Evolutionary conservation across 108 stramenopile genomes (phyloP), one percentile per base, ranked within the genome.

Genomic region (Skeletonema potamos): DNA sequence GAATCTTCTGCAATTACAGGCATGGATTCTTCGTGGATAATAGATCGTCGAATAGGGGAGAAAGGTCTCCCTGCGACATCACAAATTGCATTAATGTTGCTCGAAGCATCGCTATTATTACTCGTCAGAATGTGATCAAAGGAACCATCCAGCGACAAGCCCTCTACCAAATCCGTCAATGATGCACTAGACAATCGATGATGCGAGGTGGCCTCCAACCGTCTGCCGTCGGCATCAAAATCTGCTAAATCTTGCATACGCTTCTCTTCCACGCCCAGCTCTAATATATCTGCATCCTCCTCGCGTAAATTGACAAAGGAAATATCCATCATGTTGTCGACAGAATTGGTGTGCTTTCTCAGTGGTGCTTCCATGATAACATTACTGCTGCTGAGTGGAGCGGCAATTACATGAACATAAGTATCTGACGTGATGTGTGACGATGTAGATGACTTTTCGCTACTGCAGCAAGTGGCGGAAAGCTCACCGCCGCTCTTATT

Each of bases 221-320:
- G 46, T 22, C 64, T 30, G 1, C 76, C 76, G 32, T 77, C 63
- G 20, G 60, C 58, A 46, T 77, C 76, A 57, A 77, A 77, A 54
- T 77, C 76, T 18, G 55, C 66, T 8, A 77, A 28, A 44, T 65
- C 76, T 6, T 36, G 56, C 2, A 34, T 41, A 17, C 69, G 46
- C 33, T 77, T 77, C 41, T 77, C 69, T 55, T 78, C 77, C 20
- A 79, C 73, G 36, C 77, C 77, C 73, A 68, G 68, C 36, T 79
- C 77, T 61, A 79, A 62, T 28, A 79, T 79, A 27, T 79, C 77
- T 6, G 77, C 77, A 39, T 79, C 77, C 18, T 68, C 60, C 51
- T 79, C 73, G 8, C 77, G 66, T 66, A 71, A 22, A 18, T 59
- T 51, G 48, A 24, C 9, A 9, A 51, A 9, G 43, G 43, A 44